A percentile compares a stretch with the other conserved stretches of the same genome.
phyloP scores from a whole-genome alignment of 306 rosid species.

The Malus orientalis region DNA sequence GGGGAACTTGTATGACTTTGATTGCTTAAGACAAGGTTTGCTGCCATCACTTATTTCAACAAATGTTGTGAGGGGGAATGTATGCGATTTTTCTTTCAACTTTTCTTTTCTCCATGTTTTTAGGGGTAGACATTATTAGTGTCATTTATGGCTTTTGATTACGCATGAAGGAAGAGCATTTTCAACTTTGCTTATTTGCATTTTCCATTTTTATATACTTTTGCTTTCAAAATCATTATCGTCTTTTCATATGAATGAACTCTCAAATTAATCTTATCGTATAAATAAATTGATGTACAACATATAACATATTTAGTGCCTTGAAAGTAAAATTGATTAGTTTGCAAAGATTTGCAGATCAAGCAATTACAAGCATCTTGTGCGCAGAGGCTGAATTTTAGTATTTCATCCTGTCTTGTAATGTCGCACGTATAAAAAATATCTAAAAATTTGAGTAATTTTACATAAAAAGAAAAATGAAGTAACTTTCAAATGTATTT shows the following conservation, averaged over 20 bases:
- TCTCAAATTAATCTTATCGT: too few species aligned
- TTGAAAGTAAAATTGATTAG: too few species aligned
- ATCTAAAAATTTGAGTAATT: too few species aligned
- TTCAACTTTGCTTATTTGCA: not conserved
- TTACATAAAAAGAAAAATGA: too few species aligned
- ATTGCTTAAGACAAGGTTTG: constrained; percentile 3
- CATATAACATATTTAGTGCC: too few species aligned
- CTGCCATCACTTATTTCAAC: constrained; percentile 24
- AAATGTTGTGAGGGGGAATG: not conserved
- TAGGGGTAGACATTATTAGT: not conserved
- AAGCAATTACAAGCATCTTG: too few species aligned
- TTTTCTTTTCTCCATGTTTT: not conserved
- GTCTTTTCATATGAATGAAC: not conserved
- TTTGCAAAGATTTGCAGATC: too few species aligned
- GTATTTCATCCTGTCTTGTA: too few species aligned
- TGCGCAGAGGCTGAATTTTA: too few species aligned
- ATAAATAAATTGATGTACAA: not conserved
- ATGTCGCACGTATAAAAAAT: too few species aligned
- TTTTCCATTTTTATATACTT: not conserved
- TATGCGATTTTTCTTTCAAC: not conserved
- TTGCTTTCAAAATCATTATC: not conserved
- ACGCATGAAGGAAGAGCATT: not conserved
- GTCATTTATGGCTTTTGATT: not conserved
- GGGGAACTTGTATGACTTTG: not conserved
- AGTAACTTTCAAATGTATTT: not conserved